Evolutionary conservation across 2,329 filamentous ascomycete genomes (phyloP).

Genomic region (Fusarium kyushuense): DNA sequence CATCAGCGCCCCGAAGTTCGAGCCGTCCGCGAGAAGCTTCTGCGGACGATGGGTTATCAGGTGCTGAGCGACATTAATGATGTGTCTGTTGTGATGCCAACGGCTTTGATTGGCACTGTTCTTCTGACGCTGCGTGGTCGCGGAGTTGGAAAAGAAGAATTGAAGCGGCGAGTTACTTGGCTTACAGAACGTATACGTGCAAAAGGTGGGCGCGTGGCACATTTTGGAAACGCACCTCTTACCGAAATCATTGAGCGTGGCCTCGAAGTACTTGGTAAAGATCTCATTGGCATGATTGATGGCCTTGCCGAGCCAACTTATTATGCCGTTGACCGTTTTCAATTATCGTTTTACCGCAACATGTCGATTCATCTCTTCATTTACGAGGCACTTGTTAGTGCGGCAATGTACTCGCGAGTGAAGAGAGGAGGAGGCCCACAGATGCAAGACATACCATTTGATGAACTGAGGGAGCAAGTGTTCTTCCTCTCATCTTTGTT

Average conservation of each 20-base stretch:
- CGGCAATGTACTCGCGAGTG: conserved; percentile 88
- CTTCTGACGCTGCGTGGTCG: conserved; percentile 90
- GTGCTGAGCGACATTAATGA: conserved; percentile 95
- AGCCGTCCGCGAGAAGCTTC: conserved; percentile 74
- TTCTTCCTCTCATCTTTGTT: conserved; percentile 93
- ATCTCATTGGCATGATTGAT: conserved; percentile 83
- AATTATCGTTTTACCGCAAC: conserved; percentile 97
- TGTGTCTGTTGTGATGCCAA: conserved; percentile 98
- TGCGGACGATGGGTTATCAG: conserved; percentile 90
- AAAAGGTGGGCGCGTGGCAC: conserved; percentile 92
- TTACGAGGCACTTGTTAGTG: conserved; percentile 89
- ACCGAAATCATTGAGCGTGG: conserved; percentile 88
- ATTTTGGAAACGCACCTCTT: conserved; percentile 86
- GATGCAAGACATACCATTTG: conserved; percentile 81
- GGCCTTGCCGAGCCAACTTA: conserved; percentile 91
- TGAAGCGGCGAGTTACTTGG: conserved; percentile 91
- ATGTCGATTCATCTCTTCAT: conserved; percentile 99
- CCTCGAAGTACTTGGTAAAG: conserved; percentile 89
- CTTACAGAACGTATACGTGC: conserved; percentile 82
- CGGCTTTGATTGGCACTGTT: conserved; percentile 93
- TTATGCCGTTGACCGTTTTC: conserved; percentile 95
- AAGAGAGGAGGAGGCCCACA: conserved; percentile 90
- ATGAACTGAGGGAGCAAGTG: conserved; percentile 81
- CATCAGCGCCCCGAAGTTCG: conserved; percentile 62
- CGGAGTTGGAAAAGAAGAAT: conserved; percentile 87